These are phyloP conservation scores for Botrytis elliptica DNA, from an alignment of 2,329 filamentous ascomycete species.

Conservation along the genomic window DNA sequence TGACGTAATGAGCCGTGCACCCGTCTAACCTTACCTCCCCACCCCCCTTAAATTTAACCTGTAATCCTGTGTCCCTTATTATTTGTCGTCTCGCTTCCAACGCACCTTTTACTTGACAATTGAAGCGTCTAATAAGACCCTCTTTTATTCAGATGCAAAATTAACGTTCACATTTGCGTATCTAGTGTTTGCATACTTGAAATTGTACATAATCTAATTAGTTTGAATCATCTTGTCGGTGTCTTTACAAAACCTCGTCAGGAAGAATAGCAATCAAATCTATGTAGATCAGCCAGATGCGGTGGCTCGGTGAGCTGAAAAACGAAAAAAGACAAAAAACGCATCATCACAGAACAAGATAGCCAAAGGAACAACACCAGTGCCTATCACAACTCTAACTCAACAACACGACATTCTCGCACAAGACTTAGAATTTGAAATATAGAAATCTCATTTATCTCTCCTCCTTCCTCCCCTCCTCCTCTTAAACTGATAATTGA, in stretches of 20 bases:
- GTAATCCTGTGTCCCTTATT: not conserved
- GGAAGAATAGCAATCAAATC: not conserved
- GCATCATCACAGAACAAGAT: not conserved
- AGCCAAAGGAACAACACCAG: not conserved
- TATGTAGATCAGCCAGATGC: not conserved
- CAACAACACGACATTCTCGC: not conserved
- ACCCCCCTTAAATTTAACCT: not conserved
- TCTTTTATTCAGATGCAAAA: not conserved
- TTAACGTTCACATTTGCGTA: not conserved
- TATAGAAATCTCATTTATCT: not conserved
- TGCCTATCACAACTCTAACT: not conserved
- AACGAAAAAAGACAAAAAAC: not conserved
- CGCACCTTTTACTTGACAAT: not conserved
- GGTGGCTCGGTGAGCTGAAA: not conserved
- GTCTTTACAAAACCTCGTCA: not conserved
- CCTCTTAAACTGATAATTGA: not conserved
- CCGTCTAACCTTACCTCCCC: not conserved
- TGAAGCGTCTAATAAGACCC: not conserved
- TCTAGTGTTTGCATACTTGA: not conserved
- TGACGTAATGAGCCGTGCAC: conserved; percentile 3
- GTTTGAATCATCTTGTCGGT: not conserved
- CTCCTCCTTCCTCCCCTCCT: not conserved
- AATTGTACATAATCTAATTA: no score
- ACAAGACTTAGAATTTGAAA: not conserved
- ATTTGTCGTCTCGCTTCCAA: not conserved